Conservation (phyloP, 768 basidiomycete genomes). For the Tulasnella calospora region DNA sequence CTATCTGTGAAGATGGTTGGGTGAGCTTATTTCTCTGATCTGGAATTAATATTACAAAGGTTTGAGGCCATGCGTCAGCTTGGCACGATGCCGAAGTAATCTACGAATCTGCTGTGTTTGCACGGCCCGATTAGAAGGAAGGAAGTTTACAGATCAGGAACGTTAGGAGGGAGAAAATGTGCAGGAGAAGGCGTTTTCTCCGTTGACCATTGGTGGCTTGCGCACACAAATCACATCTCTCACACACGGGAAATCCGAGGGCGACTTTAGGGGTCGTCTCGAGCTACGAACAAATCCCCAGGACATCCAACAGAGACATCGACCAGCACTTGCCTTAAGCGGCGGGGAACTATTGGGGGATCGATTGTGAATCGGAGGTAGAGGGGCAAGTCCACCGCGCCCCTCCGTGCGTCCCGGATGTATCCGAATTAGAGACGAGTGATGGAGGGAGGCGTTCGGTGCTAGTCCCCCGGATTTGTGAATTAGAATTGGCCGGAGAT, state of each 20-base stretch:
- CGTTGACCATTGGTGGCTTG: background rate
- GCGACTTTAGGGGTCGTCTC: background rate
- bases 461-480: background rate
- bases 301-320: background rate
- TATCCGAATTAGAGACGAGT: background rate
- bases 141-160: background rate
- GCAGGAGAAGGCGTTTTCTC: background rate
- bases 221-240: background rate
- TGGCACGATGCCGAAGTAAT: conserved; percentile 1
- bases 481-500: background rate
- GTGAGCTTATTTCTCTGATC: background rate
- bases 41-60: background rate
- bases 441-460: background rate
- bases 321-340: background rate
- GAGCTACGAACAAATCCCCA: background rate
- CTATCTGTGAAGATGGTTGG: background rate
- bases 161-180: background rate
- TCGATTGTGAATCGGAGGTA: background rate
- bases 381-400: background rate
- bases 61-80: background rate
- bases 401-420: background rate
- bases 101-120: background rate
- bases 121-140: background rate
- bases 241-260: background rate
- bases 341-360: background rate